These are phyloP conservation scores for Shiraia sp. DNA, from an alignment of 2,329 filamentous ascomycete species.

Conservation along the genomic window DNA sequence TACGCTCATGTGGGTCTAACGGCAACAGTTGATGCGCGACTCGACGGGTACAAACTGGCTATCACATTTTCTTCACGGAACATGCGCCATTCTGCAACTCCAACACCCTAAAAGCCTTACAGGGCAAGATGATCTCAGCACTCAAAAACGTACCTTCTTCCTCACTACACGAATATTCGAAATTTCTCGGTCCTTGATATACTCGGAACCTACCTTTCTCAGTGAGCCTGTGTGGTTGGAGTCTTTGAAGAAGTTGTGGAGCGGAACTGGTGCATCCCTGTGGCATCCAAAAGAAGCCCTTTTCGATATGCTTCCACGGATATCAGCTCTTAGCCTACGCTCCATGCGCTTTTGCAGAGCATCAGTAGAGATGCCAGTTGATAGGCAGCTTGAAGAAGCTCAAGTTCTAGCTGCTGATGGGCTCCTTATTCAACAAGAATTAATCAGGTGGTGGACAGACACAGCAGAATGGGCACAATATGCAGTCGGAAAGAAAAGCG, in stretches of 20 bases:
- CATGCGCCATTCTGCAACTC: slow-evolving; percentile 28
- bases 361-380: not conserved
- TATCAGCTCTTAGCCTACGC: slow-evolving; percentile 26
- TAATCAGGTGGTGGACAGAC: slow-evolving; percentile 22
- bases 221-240: slow-evolving; percentile 19
- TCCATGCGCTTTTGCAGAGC: slow-evolving; percentile 9
- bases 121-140: slow-evolving; percentile 1
- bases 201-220: slow-evolving; percentile 27
- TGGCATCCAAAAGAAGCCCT: slow-evolving; percentile 33
- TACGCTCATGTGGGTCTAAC: not conserved
- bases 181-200: slow-evolving; percentile 30
- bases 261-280: slow-evolving; percentile 4
- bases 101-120: slow-evolving; percentile 17
- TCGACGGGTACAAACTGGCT: slow-evolving; percentile 30
- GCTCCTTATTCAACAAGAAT: slow-evolving; percentile 12
- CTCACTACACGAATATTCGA: slow-evolving; percentile 32
- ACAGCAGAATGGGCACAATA: slow-evolving; percentile 12
- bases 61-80: slow-evolving; percentile 32
- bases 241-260: slow-evolving; percentile 23
- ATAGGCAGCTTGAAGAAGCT: not conserved
- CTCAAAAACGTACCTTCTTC: slow-evolving; percentile 25
- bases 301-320: slow-evolving; percentile 27
- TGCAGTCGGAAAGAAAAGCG: not conserved
- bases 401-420: slow-evolving; percentile 23
- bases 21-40: slow-evolving; percentile 30